phyloP scores from a whole-genome alignment of 1,139 yeast genomes.

The Yamadazyma dushanensis region DNA sequence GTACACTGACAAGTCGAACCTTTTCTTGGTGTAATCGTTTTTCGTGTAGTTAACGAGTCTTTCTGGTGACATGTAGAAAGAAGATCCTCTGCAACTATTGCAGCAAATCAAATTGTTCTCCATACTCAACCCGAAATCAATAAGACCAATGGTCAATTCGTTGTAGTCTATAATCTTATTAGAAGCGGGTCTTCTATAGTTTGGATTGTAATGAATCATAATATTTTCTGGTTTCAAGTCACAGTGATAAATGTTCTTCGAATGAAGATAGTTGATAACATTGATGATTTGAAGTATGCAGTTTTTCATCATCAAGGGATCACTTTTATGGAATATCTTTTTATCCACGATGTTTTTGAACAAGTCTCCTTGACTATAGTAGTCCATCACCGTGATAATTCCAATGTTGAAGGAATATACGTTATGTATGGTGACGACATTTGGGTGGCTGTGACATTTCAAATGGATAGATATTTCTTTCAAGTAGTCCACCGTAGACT shows the following conservation, averaged over 20 bases:
- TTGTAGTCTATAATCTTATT: constrained; percentile 41
- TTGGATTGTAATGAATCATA: constrained; percentile 46
- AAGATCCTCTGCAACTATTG: constrained; percentile 81
- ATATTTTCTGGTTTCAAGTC: constrained; percentile 92
- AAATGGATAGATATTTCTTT: constrained; percentile 75
- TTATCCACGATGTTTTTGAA: constrained; percentile 58
- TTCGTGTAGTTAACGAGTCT: constrained; percentile 54
- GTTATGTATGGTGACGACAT: constrained; percentile 71
- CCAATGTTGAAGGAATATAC: constrained; percentile 63
- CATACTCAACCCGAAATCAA: constrained; percentile 87
- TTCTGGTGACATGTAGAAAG: constrained; percentile 94
- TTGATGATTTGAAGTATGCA: constrained; percentile 77
- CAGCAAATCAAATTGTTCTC: constrained; percentile 57
- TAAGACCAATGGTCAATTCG: constrained; percentile 61
- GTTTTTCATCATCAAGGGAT: constrained; percentile 54
- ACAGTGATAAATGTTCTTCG: constrained; percentile 73
- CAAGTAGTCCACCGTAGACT: constrained; percentile 44
- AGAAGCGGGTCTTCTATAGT: constrained; percentile 22
- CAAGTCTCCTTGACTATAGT: constrained; percentile 78
- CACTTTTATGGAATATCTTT: constrained; percentile 19
- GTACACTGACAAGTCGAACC: constrained; percentile 33
- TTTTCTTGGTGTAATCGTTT: constrained; percentile 26
- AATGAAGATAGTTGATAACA: constrained; percentile 70
- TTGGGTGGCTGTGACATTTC: constrained; percentile 74
- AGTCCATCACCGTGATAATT: constrained; percentile 67